A percentile compares a stretch with the other conserved stretches of the same genome.
Conservation (phyloP, 345 rosid species). For the Eucalyptus cloeziana region DNA sequence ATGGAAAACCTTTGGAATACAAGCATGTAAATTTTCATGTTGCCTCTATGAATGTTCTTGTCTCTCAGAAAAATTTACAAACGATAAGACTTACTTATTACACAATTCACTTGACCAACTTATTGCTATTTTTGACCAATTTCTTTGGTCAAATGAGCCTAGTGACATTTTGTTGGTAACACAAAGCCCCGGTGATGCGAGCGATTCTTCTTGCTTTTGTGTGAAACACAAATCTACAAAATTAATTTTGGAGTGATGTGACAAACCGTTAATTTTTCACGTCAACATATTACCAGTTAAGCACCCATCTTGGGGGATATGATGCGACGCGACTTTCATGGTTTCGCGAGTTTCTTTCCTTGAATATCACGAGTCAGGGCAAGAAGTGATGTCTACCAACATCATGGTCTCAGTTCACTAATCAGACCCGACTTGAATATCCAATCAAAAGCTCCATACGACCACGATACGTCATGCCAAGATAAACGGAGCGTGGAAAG, state of each 20-base stretch:
- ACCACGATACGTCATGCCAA: neutral
- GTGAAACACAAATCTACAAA: neutral
- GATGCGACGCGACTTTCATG: neutral
- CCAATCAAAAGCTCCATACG: neutral
- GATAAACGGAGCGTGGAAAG: neutral
- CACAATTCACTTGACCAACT: too few relatives aligned
- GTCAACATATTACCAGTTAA: rapidly evolving
- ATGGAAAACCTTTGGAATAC: neutral
- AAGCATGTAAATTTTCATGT: neutral
- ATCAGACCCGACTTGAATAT: neutral
- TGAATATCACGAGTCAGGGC: rapidly evolving
- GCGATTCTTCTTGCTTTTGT: neutral
- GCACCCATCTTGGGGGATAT: neutral
- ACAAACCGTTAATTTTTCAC: neutral
- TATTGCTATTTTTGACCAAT: neutral
- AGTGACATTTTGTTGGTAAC: neutral
- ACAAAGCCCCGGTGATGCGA: rapidly evolving
- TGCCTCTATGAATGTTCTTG: neutral
- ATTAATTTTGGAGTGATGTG: neutral
- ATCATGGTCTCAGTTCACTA: neutral
- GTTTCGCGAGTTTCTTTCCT: neutral
- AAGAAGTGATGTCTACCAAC: neutral
- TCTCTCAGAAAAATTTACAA: too few relatives aligned
- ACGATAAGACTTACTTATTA: rapidly evolving
- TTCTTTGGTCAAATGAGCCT: neutral